Evolutionary conservation across 176 grass and related monocot genomes (phyloP), one percentile per base, ranked within the genome.

Genomic region (Typha latifolia): DNA sequence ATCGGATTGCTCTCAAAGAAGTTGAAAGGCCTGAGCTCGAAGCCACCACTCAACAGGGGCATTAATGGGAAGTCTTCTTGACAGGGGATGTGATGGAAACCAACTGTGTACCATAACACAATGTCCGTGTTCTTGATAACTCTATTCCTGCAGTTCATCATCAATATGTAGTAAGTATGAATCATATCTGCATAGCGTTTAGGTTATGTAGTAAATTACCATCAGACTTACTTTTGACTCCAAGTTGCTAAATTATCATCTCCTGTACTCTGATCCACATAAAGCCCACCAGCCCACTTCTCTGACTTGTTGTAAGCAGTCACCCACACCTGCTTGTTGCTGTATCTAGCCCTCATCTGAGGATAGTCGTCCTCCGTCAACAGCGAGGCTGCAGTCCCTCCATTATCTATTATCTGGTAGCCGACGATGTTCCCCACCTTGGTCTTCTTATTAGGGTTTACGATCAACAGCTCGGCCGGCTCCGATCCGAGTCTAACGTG

Each of bases 1-100:
- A 96, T 21, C 4, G 69, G 87, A 73, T 91, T 96, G 23, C 81
- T 83, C 77, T 96, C 87, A 69, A 96, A 96, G 62, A 96, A 96
- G 49, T 96, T 96, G 12, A 80, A 76, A 4, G 91, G 91, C 47
- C 87, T 72, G 43, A 96, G 80, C 69, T 91, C 91, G 69, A 91
- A 83, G 19, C 82, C 82, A 69, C 82, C 80, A 53, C 73, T 91
- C 9, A 91, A 7, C 63, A 77, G 72, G 0, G 84, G 87, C 87
- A 96, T 91, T 71, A 91, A 74, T 0, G 91, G 91, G 62, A 91
- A 96, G 32, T 96, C 91, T 16, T 96, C 91, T 86, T 96, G 87
- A 64, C 62, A 96, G 0, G 87, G 91, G 1, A 91, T 72, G 66
- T 96, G 91, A 78, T 91, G 91, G 19, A 96, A 48, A 0, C 91